Evolutionary conservation across 768 basidiomycete species (phyloP), one percentile per base, ranked within the genome.

Genomic region (Clavaria fumosa): DNA sequence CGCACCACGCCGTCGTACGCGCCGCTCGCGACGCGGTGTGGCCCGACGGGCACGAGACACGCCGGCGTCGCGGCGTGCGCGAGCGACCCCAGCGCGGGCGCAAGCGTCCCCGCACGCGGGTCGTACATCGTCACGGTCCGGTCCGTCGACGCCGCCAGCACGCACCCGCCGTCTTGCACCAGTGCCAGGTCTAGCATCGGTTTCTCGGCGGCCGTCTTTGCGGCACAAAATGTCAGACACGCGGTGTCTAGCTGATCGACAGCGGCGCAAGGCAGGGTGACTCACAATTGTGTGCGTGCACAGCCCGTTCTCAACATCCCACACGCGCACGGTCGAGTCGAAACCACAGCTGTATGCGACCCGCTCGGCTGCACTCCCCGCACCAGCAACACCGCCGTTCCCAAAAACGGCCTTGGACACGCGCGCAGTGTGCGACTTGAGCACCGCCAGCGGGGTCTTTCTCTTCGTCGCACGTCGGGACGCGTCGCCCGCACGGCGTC

Each of bases 271-370:
- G 41, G 23, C 33, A 46, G 7, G 31, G 15, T 34, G 26, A 62
- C 77, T 42, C 45, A 85, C 82, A 31, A 83, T 72, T 1, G 81
- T 84, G 31, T 68, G 53, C 0, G 66, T 61, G 42, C 80, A 88
- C 4, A 85, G 57, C 2, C 81, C 86, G 26, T 62, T 67, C 46
- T 85, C 80, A 3, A 79, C 63, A 50, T 95, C 88, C 93, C 93
- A 99, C 2, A 67, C 61, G 17, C 88, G 66, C 4, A 96, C 74
- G 0, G 86, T 86, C 20, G 90, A 93, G 56, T 95, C 91, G 51
- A 86, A 85, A 0, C 85, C 83, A 50, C 78, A 79, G 47, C 82
- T 86, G 44, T 75, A 73, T 20, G 77, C 89, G 20, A 43, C 49
- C 36, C 51, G 23, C 34, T 42, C 42, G n/a, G n/a, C n/a, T n/a